phyloP scores from a whole-genome alignment of 179 eudicot species.

The Actinidia polygama region DNA sequence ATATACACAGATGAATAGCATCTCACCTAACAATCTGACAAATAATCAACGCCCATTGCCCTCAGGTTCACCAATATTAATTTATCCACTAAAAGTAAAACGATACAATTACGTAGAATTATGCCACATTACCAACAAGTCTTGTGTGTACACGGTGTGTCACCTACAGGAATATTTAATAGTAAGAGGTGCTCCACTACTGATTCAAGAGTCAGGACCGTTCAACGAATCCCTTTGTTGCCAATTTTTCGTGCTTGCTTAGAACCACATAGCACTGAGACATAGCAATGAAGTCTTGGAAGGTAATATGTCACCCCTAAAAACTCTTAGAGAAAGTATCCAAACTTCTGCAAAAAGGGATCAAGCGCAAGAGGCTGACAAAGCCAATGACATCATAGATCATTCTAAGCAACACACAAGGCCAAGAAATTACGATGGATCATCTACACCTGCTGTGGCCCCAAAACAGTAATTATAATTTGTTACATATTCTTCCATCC shows the following conservation, averaged over 20 bases:
- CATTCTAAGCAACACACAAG: neutral
- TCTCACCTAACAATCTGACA: neutral
- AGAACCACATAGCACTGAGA: neutral
- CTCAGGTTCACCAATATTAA: neutral
- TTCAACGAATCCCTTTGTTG: too few relatives aligned
- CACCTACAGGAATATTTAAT: neutral
- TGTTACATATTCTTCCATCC: neutral
- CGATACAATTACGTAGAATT: neutral
- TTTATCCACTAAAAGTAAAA: neutral
- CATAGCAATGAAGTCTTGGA: neutral
- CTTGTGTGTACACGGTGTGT: neutral
- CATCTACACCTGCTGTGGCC: neutral
- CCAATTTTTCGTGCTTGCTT: too few relatives aligned
- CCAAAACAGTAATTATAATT: neutral
- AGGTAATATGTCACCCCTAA: neutral
- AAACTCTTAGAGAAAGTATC: neutral
- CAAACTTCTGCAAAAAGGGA: neutral
- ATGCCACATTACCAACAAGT: neutral
- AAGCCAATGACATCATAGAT: neutral
- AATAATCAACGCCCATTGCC: neutral
- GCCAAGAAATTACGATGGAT: too few relatives aligned
- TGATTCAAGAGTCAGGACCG: too few relatives aligned
- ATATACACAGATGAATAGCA: neutral
- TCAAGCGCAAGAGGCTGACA: neutral
- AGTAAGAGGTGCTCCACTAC: neutral